Conservation (phyloP, 352 stramenopile genomes). For the Globisporangium okanoganense region DNA sequence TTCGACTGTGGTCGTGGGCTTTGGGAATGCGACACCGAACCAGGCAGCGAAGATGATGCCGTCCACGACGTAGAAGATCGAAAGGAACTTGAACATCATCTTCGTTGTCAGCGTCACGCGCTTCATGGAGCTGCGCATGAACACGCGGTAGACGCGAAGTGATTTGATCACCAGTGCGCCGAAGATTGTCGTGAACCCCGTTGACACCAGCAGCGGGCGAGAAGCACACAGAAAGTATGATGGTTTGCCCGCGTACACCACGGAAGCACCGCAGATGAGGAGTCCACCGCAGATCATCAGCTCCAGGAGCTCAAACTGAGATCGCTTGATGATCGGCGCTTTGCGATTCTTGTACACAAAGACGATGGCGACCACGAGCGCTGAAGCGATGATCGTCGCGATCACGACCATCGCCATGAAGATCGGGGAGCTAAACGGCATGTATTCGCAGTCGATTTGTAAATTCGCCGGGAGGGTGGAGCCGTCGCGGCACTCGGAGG, state of each 20-base stretch:
- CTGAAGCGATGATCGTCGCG: slow-evolving; percentile 1
- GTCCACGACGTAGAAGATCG: slow-evolving; percentile 12
- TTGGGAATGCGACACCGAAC: slow-evolving; percentile 9
- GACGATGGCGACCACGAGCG: slow-evolving; percentile 10
- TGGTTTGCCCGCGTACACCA: slow-evolving; percentile 19
- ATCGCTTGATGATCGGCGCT: slow-evolving; percentile 27
- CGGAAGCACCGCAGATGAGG: slow-evolving; percentile 18
- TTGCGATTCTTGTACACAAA: slow-evolving; percentile 26
- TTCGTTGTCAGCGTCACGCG: slow-evolving; percentile 9
- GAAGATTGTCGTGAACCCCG: slow-evolving; percentile 27
- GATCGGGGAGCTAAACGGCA: slow-evolving; percentile 19
- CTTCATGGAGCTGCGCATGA: slow-evolving; percentile 20
- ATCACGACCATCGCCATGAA: slow-evolving; percentile 16
- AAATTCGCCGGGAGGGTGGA: slow-evolving; percentile 15
- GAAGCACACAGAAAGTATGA: slow-evolving; percentile 13
- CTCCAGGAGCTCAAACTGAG: slow-evolving; percentile 25
- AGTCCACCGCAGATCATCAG: slow-evolving; percentile 24
- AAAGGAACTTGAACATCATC: slow-evolving; percentile 14
- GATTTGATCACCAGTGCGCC: slow-evolving; percentile 26
- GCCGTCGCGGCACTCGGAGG: slow-evolving; percentile 28
- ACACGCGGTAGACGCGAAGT: slow-evolving; percentile 29
- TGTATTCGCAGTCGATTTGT: slow-evolving; percentile 29
- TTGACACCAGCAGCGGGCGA: slow-evolving; percentile 20
- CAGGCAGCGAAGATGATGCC: slow-evolving; percentile 7
- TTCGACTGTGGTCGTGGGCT: background rate